phyloP scores from a whole-genome alignment of 1,284 basidiomycete species.

The Rhodotorula sp. region DNA sequence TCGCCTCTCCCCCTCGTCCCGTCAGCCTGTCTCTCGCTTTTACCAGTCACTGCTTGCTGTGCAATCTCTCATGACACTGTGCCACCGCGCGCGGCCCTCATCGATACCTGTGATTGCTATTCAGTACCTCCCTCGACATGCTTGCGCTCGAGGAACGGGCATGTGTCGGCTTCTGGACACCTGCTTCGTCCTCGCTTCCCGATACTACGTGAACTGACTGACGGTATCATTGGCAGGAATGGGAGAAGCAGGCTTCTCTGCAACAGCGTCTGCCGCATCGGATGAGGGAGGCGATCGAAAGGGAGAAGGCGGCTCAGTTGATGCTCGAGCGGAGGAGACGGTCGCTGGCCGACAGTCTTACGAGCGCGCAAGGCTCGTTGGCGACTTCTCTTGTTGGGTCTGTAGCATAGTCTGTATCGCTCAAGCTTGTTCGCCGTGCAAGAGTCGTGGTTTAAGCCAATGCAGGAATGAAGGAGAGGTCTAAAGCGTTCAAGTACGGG shows the following conservation, averaged over 20 bases:
- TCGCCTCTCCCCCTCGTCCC: too few relatives aligned
- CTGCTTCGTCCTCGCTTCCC: not conserved
- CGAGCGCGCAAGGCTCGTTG: too few relatives aligned
- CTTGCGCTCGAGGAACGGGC: not conserved
- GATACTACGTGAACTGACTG: accelerated
- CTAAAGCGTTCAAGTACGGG: too few relatives aligned
- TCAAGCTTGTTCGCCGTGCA: too few relatives aligned
- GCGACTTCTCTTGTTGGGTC: not conserved
- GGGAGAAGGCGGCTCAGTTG: not conserved
- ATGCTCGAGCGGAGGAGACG: not conserved
- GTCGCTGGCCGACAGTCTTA: not conserved
- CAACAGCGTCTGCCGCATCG: not conserved
- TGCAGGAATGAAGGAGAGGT: too few relatives aligned
- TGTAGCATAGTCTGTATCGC: not conserved
- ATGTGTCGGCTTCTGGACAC: constrained; percentile 18
- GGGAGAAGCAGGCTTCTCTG: not conserved
- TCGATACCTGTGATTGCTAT: not conserved
- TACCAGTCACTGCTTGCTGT: too few relatives aligned
- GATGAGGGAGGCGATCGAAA: not conserved
- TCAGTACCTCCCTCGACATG: not conserved
- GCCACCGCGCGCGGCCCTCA: too few relatives aligned
- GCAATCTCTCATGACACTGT: too few relatives aligned
- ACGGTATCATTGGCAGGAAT: not conserved
- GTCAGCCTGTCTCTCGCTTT: too few relatives aligned
- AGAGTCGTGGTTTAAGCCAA: too few relatives aligned